Conservation (phyloP, 257 asterid genomes). For the Buddleja alternifolia region DNA sequence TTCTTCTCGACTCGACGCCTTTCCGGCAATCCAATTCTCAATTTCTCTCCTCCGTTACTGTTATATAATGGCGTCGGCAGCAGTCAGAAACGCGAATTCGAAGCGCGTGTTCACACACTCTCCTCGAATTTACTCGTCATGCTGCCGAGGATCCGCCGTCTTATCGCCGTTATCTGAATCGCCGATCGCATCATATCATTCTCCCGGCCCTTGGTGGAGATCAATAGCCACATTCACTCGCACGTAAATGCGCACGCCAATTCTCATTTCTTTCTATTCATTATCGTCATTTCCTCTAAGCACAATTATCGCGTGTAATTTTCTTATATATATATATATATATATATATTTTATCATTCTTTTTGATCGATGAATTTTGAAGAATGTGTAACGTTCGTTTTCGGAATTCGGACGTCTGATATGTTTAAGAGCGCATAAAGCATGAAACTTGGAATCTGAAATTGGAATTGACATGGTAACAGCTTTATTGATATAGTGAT, state of each 20-base stretch:
- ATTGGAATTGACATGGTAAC: background rate
- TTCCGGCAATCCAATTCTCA: background rate
- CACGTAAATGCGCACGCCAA: conserved; percentile 51
- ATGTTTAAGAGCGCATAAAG: too few relatives aligned
- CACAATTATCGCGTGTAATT: background rate
- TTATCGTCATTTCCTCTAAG: background rate
- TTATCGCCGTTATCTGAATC: conserved; percentile 52
- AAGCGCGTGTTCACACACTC: conserved; percentile 43
- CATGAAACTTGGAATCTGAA: conserved; percentile 1
- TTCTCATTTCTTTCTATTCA: background rate
- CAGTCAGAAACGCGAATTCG: conserved; percentile 38
- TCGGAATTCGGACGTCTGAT: too few relatives aligned
- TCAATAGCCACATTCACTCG: conserved; percentile 98
- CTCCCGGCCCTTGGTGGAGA: conserved; percentile 79
- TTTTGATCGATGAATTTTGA: background rate
- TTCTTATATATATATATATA: background rate
- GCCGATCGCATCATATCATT: conserved; percentile 43
- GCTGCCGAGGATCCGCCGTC: conserved; percentile 48
- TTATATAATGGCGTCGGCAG: conserved; percentile 49
- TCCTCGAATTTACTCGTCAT: conserved; percentile 42
- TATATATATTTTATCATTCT: background rate
- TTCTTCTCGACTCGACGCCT: conserved; percentile 4
- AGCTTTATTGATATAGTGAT: too few relatives aligned
- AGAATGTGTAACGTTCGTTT: background rate
- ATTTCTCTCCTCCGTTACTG: conserved; percentile 13